Evolutionary conservation across 148 eudicot genomes (phyloP), one percentile per base, ranked within the genome.

Genomic region (Cornus kousa): DNA sequence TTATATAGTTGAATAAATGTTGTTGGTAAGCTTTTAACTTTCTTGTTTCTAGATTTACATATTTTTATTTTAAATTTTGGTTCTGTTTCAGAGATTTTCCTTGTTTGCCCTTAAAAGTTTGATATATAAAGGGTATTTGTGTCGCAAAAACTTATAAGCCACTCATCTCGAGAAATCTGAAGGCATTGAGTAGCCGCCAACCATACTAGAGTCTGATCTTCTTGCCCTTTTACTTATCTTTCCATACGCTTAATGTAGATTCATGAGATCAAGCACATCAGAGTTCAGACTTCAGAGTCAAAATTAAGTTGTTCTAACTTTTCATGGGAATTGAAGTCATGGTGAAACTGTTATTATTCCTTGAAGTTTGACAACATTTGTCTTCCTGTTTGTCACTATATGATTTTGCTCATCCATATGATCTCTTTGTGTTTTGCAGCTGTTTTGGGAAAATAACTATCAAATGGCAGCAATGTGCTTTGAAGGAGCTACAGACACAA

Each of bases 401-500:
- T 33, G 37, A 33, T 60, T 60, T 60, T 16, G 65, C 65, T 12
- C 2, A 60, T 16, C 11, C 6, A 5, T 16, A 1, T 60, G 53
- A 60, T 16, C 65, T 12, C 35, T 9, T 12, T 69, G 33, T 72
- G n/a, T 55, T 72, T 46, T 5, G 53, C 53, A 46, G 53, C 53
- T 46, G 4, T 2, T 46, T 46, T 46, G 53, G 3, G 7, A 46
- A 10, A 2, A 46, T 46, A 7, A 46, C 53, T 5, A 46, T 46
- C 4, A 46, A 7, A 46, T 46, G 53, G 53, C 53, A 46, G 11
- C 53, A 46, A 46, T 46, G 91, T 90, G 93, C 75, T 90, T 90
- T 69, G 53, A 46, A 81, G 83, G 87, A 80, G 91, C 93, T 7
- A 91, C 91, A 33, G 93, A 90, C 66, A 78, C 33, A 37, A 81